These are phyloP conservation scores for Podila epicladia DNA, from an alignment of 192 early-diverging fungal genomes.

Conservation along the genomic window DNA sequence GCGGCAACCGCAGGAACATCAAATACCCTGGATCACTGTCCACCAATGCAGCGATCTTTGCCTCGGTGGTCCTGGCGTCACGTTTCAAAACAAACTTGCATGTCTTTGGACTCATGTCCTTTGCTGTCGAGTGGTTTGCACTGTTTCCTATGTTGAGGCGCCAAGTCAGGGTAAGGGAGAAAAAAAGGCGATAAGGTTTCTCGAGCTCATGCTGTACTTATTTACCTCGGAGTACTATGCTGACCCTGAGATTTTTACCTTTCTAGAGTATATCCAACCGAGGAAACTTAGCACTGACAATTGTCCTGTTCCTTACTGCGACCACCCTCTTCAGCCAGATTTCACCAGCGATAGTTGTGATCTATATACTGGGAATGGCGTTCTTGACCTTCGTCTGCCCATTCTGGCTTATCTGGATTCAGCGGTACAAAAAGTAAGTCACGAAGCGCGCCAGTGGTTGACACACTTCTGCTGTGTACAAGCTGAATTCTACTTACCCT, in stretches of 20 bases:
- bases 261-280: slow-evolving; percentile 43
- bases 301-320: slow-evolving; percentile 67
- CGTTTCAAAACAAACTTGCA: slow-evolving; percentile 82
- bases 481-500: slow-evolving; percentile 2
- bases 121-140: slow-evolving; percentile 93
- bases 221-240: too few species aligned
- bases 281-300: slow-evolving; percentile 64
- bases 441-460: neutral
- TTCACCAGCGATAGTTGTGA: slow-evolving; percentile 71
- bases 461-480: neutral
- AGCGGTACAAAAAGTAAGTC: slow-evolving; percentile 95
- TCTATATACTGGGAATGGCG: slow-evolving; percentile 73
- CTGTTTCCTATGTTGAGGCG: slow-evolving; percentile 94
- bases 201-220: too few species aligned
- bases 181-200: too few species aligned
- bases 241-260: neutral
- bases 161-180: slow-evolving; percentile 68
- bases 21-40: slow-evolving; percentile 91
- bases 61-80: slow-evolving; percentile 91
- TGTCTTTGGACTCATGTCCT: slow-evolving; percentile 88
- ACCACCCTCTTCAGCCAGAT: slow-evolving; percentile 75
- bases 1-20: slow-evolving; percentile 56
- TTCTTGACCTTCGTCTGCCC: slow-evolving; percentile 92
- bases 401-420: slow-evolving; percentile 90
- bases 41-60: slow-evolving; percentile 97